A percentile compares a stretch with the other conserved stretches of the same genome.
These are phyloP conservation scores for Eremothecium gossypii DNA, from an alignment of 1,139 yeast genomes.

Conservation along the genomic window DNA sequence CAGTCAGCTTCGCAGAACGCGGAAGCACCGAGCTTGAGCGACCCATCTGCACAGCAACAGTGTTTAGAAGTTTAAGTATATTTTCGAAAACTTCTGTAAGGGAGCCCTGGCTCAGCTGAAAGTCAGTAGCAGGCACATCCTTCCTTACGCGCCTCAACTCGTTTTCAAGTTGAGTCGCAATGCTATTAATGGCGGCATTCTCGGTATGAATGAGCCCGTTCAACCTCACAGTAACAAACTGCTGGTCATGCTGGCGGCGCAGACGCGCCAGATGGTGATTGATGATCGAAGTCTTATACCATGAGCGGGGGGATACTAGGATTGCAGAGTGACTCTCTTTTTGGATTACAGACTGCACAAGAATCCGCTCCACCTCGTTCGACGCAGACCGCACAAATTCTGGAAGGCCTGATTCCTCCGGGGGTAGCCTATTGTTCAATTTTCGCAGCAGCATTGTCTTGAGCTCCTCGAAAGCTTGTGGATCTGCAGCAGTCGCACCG, in stretches of 20 bases:
- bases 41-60: slow-evolving; percentile 15
- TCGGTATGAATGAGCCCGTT: slow-evolving; percentile 72
- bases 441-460: slow-evolving; percentile 17
- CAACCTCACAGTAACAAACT: slow-evolving; percentile 53
- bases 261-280: slow-evolving; percentile 48
- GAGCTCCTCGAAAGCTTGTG: slow-evolving; percentile 12
- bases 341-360: slow-evolving; percentile 57
- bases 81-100: slow-evolving; percentile 46
- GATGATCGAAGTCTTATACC: slow-evolving; percentile 65
- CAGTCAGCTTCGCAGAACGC: slow-evolving; percentile 37
- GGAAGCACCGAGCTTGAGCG: slow-evolving; percentile 15
- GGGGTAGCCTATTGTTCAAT: slow-evolving; percentile 18
- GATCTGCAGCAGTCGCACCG: neutral
- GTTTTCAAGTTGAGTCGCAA: slow-evolving; percentile 71
- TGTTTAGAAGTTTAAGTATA: slow-evolving; percentile 39
- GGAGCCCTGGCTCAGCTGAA: slow-evolving; percentile 39
- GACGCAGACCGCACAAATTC: slow-evolving; percentile 17
- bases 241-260: slow-evolving; percentile 32
- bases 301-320: slow-evolving; percentile 69
- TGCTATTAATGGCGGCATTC: slow-evolving; percentile 67
- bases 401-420: slow-evolving; percentile 14
- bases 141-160: slow-evolving; percentile 29
- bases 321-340: slow-evolving; percentile 77
- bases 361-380: slow-evolving; percentile 43
- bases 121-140: slow-evolving; percentile 10